A percentile compares a stretch with the other conserved stretches of the same genome.
phyloP scores from a whole-genome alignment of 2,329 filamentous ascomycete genomes.

The Trichoderma endophyticum region DNA sequence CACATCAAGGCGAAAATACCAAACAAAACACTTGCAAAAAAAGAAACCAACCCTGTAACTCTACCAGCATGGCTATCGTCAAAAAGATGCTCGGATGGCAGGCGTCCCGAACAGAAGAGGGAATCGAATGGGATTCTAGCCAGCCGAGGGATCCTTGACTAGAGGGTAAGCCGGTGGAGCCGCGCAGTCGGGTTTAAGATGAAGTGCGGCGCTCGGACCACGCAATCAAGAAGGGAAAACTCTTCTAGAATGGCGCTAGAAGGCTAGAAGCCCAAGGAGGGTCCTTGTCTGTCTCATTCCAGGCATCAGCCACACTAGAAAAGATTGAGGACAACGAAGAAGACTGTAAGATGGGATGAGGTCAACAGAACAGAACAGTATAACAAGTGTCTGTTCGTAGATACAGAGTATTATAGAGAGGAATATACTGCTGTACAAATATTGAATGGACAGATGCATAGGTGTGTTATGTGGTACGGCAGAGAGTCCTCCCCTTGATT shows the following conservation, averaged over 20 bases:
- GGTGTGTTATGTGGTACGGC: not conserved
- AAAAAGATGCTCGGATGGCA: not conserved
- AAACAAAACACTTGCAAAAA: not conserved
- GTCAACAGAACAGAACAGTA: not conserved
- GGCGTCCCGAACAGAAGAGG: not conserved
- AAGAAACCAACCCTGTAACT: not conserved
- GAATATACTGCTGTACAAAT: not conserved
- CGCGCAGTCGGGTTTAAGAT: constrained; percentile 16
- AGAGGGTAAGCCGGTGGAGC: not conserved
- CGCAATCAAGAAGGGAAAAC: not conserved
- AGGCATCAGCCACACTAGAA: not conserved
- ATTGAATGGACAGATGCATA: not conserved
- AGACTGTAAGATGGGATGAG: not conserved
- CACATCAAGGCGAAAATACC: not conserved
- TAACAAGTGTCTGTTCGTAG: not conserved
- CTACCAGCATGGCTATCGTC: not conserved
- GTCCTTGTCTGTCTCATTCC: not conserved
- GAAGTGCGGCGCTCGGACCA: constrained; percentile 4
- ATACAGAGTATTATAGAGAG: not conserved
- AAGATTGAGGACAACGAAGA: not conserved
- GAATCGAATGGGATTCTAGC: not conserved
- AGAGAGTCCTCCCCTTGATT: not conserved
- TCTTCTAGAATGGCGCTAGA: constrained; percentile 18
- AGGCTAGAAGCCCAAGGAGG: constrained; percentile 13
- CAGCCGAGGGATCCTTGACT: not conserved